Evolutionary conservation across 2,329 filamentous ascomycete genomes (phyloP).

Genomic region (Cucurbitaria berberidis): DNA sequence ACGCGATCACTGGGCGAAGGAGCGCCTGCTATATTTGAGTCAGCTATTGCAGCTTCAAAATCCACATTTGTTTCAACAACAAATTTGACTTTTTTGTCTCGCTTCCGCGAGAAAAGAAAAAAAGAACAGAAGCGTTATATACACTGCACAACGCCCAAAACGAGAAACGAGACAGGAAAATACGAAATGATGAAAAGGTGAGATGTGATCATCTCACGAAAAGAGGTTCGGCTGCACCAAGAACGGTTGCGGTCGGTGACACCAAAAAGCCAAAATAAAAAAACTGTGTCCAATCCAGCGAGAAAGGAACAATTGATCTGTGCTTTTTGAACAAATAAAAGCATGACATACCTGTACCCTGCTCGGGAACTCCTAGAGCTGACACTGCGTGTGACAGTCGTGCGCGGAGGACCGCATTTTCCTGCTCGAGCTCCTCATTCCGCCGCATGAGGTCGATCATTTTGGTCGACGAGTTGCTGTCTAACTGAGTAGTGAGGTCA

Average conservation of each 20-base stretch:
- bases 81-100: constrained; percentile 13
- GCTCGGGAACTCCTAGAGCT: constrained; percentile 45
- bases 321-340: constrained; percentile 25
- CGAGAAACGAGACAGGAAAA: constrained; percentile 18
- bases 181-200: constrained; percentile 13
- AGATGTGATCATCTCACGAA: constrained; percentile 22
- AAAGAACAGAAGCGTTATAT: constrained; percentile 27
- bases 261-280: constrained; percentile 44
- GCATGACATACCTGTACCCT: constrained; percentile 45
- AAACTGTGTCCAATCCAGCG: constrained; percentile 13
- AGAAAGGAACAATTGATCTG: constrained; percentile 33
- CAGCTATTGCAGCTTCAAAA: constrained; percentile 23
- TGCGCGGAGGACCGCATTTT: constrained; percentile 59
- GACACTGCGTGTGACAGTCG: constrained; percentile 56
- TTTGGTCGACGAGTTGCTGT: constrained; percentile 53
- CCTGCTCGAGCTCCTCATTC: constrained; percentile 61
- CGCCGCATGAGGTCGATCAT: constrained; percentile 59
- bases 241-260: constrained; percentile 34
- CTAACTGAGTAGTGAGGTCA: constrained; percentile 57
- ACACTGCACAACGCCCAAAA: constrained; percentile 36
- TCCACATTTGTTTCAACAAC: constrained; percentile 23
- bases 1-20: constrained; percentile 49
- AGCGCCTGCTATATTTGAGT: constrained; percentile 33
- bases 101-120: constrained; percentile 9
- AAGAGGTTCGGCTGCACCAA: constrained; percentile 26